Percentiles rank a stretch among this genome's conserved stretches.
Conservation (phyloP, 768 basidiomycete genomes). For the Strobilomyces dryophilus region DNA sequence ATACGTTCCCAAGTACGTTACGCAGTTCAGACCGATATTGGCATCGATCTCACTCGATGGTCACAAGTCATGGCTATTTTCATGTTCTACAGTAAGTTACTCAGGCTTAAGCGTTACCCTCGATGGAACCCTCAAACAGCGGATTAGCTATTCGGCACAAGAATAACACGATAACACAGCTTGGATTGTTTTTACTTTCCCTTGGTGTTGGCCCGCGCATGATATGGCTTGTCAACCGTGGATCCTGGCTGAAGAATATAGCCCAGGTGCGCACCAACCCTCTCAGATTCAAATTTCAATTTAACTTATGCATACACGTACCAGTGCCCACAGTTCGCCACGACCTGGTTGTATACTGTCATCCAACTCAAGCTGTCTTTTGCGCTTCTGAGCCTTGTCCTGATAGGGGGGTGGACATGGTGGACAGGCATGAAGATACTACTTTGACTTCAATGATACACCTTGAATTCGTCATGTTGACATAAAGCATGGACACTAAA, state of each 20-base stretch:
- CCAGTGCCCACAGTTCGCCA: slow-evolving; percentile 74
- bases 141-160: slow-evolving; percentile 60
- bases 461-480: not conserved
- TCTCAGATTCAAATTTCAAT: not conserved
- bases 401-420: slow-evolving; percentile 57
- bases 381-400: slow-evolving; percentile 51
- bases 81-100: slow-evolving; percentile 37
- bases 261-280: slow-evolving; percentile 50
- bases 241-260: slow-evolving; percentile 70
- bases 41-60: slow-evolving; percentile 2
- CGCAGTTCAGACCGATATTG: not conserved
- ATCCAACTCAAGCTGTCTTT: slow-evolving; percentile 65
- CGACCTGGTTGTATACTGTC: slow-evolving; percentile 73
- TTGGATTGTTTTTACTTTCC: slow-evolving; percentile 55
- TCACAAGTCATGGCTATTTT: slow-evolving; percentile 66
- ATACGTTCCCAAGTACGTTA: slow-evolving; percentile 69
- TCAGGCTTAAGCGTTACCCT: not conserved
- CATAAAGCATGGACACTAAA: not conserved
- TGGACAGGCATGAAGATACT: slow-evolving; percentile 54
- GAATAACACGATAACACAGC: slow-evolving; percentile 46
- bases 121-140: not conserved
- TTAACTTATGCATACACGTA: slow-evolving; percentile 2
- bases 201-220: slow-evolving; percentile 56
- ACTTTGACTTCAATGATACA: slow-evolving; percentile 17
- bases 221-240: slow-evolving; percentile 66